These are phyloP conservation scores for Lodderomyces oxycetoniae DNA, from an alignment of 1,139 yeast species.

Conservation along the genomic window DNA sequence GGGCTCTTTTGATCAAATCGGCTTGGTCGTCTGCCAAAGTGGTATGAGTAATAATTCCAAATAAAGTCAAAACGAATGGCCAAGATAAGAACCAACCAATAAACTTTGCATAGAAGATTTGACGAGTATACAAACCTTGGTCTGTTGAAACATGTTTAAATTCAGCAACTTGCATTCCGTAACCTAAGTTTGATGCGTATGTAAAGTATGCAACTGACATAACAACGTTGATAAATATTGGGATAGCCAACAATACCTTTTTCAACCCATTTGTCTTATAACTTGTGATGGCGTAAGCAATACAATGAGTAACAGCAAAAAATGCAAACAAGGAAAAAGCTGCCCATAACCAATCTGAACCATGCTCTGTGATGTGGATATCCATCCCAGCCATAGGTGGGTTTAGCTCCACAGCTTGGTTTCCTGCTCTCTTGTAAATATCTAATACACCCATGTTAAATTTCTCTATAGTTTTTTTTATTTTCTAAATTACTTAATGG, in stretches of 20 bases:
- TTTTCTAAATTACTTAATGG: neutral
- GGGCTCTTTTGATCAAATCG: constrained; percentile 20
- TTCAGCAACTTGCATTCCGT: constrained; percentile 49
- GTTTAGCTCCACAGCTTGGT: constrained; percentile 49
- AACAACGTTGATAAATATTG: constrained; percentile 43
- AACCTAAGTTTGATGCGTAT: constrained; percentile 65
- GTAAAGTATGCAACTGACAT: constrained; percentile 55
- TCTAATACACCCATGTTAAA: constrained; percentile 3
- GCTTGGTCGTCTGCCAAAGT: constrained; percentile 15
- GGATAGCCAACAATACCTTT: constrained; percentile 42
- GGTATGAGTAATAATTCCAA: constrained; percentile 43
- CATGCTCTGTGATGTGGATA: constrained; percentile 52
- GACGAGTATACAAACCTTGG: constrained; percentile 44
- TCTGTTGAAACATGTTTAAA: constrained; percentile 45
- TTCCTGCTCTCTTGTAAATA: constrained; percentile 17
- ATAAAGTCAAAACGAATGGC: constrained; percentile 48
- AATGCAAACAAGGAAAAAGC: constrained; percentile 49
- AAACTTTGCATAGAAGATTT: constrained; percentile 60
- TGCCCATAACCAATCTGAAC: constrained; percentile 72
- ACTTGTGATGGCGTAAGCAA: constrained; percentile 35
- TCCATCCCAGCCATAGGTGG: constrained; percentile 38
- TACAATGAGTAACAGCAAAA: constrained; percentile 38
- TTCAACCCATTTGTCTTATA: constrained; percentile 29
- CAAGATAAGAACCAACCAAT: constrained; percentile 66
- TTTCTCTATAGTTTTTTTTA: neutral